These are phyloP conservation scores for Pleurotus pulmonarius DNA, from an alignment of 768 basidiomycete species.

Conservation along the genomic window DNA sequence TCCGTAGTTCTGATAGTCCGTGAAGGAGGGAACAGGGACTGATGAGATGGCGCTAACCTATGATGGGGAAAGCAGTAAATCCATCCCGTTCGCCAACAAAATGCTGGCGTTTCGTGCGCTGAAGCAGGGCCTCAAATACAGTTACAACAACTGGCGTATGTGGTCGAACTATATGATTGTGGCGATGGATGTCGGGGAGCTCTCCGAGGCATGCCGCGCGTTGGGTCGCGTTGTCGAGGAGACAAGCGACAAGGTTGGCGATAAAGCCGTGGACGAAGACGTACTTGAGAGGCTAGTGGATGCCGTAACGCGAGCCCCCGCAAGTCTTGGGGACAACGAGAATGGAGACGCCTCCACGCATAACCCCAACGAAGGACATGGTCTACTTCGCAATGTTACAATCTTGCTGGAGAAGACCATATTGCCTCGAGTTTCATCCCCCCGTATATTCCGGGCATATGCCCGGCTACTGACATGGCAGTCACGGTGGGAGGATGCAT, in stretches of 20 bases:
- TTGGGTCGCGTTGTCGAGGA: conserved; percentile 78
- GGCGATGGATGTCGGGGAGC: conserved; percentile 88
- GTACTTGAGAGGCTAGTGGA: conserved; percentile 88
- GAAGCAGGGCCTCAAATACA: conserved; percentile 79
- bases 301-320: conserved; percentile 65
- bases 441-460: conserved; percentile 80
- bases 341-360: conserved; percentile 16
- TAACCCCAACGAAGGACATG: conserved; percentile 63
- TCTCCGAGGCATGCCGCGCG: conserved; percentile 84
- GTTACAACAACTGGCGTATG: conserved; percentile 95
- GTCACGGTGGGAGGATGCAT: conserved; percentile 65
- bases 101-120: conserved; percentile 90
- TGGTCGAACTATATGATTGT: conserved; percentile 98
- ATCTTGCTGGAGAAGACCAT: conserved; percentile 76
- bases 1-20: neutral
- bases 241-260: conserved; percentile 46
- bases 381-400: conserved; percentile 61
- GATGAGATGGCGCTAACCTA: conserved; percentile 6
- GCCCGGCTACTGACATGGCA: conserved; percentile 79
- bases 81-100: conserved; percentile 69
- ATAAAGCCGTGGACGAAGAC: conserved; percentile 72
- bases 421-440: conserved; percentile 75
- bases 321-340: conserved; percentile 30
- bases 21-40: neutral
- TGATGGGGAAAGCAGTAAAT: conserved; percentile 20